Evolutionary conservation across 1,284 basidiomycete species (phyloP).

Genomic region (Tilletiopsis washingtonensis): DNA sequence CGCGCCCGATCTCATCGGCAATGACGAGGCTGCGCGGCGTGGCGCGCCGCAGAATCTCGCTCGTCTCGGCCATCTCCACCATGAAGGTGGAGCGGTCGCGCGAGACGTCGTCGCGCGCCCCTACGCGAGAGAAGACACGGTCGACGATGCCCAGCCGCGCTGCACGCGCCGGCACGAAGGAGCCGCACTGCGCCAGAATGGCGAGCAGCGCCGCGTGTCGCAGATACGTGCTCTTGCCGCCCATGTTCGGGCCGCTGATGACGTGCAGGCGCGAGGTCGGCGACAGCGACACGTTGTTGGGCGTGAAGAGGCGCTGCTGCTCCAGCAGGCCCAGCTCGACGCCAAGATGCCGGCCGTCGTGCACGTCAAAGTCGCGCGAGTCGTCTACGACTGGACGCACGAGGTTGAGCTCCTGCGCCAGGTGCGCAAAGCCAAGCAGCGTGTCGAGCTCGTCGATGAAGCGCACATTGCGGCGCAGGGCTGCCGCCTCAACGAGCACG

Average conservation of each 20-base stretch:
- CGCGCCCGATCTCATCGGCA: constrained; percentile 73
- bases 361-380: constrained; percentile 55
- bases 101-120: constrained; percentile 89
- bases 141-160: constrained; percentile 81
- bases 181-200: constrained; percentile 84
- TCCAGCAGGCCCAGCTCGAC: constrained; percentile 80
- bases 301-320: not conserved
- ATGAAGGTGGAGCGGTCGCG: constrained; percentile 88
- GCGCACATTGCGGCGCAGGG: constrained; percentile 62
- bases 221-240: constrained; percentile 79
- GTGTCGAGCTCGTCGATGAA: constrained; percentile 86
- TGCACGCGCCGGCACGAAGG: constrained; percentile 77
- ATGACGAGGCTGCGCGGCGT: constrained; percentile 31
- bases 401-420: constrained; percentile 72
- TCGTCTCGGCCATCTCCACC: constrained; percentile 54
- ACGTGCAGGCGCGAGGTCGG: constrained; percentile 60
- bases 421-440: constrained; percentile 67
- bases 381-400: constrained; percentile 65
- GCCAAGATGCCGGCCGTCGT: constrained; percentile 78
- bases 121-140: constrained; percentile 84
- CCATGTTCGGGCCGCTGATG: constrained; percentile 96
- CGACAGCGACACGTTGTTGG: not conserved
- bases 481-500: constrained; percentile 11
- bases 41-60: constrained; percentile 61
- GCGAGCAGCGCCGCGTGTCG: constrained; percentile 84